Evolutionary conservation across 1,284 basidiomycete species (phyloP).

Genomic region (Leccinum colubrinum): DNA sequence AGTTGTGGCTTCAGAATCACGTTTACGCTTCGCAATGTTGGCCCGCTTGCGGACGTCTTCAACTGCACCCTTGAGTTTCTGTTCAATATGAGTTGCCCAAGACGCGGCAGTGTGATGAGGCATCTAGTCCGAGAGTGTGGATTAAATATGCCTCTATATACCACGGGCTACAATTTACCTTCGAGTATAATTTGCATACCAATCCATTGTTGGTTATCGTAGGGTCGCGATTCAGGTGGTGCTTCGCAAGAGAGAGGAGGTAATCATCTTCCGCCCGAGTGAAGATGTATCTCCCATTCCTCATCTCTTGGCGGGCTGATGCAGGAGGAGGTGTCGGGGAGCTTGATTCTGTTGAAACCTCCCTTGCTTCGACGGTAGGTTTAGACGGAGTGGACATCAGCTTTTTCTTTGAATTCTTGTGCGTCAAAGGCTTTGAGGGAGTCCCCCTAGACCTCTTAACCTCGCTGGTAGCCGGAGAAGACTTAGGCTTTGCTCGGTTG

Average conservation of each 20-base stretch:
- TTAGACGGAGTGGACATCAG: neutral
- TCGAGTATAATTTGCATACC: slow-evolving; percentile 34
- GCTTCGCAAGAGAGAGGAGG: slow-evolving; percentile 32
- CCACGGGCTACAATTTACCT: slow-evolving; percentile 33
- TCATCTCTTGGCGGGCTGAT: slow-evolving; percentile 24
- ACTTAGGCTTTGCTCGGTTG: slow-evolving; percentile 9
- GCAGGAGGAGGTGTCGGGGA: slow-evolving; percentile 48
- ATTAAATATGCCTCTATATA: neutral
- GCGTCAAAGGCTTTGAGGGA: neutral
- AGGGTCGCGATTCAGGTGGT: slow-evolving; percentile 40
- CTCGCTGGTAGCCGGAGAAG: slow-evolving; percentile 1
- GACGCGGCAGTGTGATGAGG: slow-evolving; percentile 44
- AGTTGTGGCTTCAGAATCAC: neutral
- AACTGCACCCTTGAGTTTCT: slow-evolving; percentile 26
- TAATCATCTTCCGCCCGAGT: slow-evolving; percentile 48
- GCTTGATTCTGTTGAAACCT: slow-evolving; percentile 12
- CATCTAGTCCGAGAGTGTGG: slow-evolving; percentile 34
- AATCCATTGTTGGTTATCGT: slow-evolving; percentile 33
- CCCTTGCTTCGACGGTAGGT: neutral
- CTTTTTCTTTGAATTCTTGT: slow-evolving; percentile 12
- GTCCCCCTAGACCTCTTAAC: slow-evolving; percentile 5
- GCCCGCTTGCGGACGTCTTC: slow-evolving; percentile 33
- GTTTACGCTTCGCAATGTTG: slow-evolving; percentile 32
- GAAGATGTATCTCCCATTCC: slow-evolving; percentile 38
- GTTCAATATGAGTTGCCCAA: slow-evolving; percentile 33